Base-by-base conservation (phyloP, 495 filamentous ascomycete species). In the Astrocystis sublimbata region DNA sequence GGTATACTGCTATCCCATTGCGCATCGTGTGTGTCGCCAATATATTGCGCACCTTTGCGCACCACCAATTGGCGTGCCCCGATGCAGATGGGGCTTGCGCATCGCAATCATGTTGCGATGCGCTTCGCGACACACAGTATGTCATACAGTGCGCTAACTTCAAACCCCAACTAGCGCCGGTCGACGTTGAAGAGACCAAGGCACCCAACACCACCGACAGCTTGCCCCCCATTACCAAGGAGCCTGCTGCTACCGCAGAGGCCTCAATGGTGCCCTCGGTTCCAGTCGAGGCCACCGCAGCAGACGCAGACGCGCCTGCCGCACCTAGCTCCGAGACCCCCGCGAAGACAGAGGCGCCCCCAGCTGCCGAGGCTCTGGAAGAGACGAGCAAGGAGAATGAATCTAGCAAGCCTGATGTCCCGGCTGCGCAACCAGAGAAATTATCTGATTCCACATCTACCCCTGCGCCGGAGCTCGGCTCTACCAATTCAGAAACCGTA, bases 71-170 rank as follows among this genome's bases (percentile, higher is more conserved):
- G 69, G 40, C 50, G 13, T 40, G 42, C 51, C 28, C 41, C n/a
- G 60, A 23, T 24, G 60, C 31, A 62, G 49, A 31, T 62, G 60
- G 55, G 60, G 55, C 43, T 43, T 65, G 54, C 61, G 60, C 65
- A 59, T 70, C 63, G 59, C 61, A 31, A 62, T 24, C 26, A 52
- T 42, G 33, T 33, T 33, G 36, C 28, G 26, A 19, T 50, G 38
- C 30, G 4, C 23, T 13, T 47, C 45, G 53, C 61, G 24, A 41
- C 10, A 52, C 61, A 63, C 61, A 63, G 61, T 63, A 36, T 49
- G 55, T 61, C 9, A 54, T 62, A 72, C 68, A 70, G 70, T 72
- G 58, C 61, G 54, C 70, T 72, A 70, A 72, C 65, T 43, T 28
- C 17, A 46, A 23, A 6, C n/a, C 5, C 21, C n/a, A 23, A 43